These are phyloP conservation scores for Sistotremastrum suecicum DNA, from an alignment of 768 basidiomycete species.

Conservation along the genomic window DNA sequence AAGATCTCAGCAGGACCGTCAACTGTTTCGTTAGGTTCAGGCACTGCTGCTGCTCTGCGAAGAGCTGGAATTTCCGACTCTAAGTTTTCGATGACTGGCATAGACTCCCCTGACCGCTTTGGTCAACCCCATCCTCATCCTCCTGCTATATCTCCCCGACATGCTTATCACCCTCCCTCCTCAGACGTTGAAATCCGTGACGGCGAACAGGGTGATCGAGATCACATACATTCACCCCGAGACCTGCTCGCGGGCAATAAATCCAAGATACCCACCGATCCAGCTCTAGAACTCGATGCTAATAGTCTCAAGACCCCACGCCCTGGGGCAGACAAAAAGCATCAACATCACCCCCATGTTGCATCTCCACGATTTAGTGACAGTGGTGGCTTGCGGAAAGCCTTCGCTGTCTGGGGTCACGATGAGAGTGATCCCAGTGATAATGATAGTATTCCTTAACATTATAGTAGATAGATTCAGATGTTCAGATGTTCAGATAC, in stretches of 20 bases:
- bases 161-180: slow-evolving; percentile 30
- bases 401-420: slow-evolving; percentile 79
- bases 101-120: slow-evolving; percentile 51
- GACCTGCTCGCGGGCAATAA: slow-evolving; percentile 25
- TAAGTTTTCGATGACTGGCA: slow-evolving; percentile 28
- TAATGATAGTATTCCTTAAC: slow-evolving; percentile 48
- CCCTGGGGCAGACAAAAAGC: slow-evolving; percentile 8
- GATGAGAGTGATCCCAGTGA: slow-evolving; percentile 81
- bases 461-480: no score
- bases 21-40: slow-evolving; percentile 14
- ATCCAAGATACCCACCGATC: slow-evolving; percentile 45
- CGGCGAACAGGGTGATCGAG: slow-evolving; percentile 34
- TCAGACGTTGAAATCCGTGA: slow-evolving; percentile 6
- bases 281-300: slow-evolving; percentile 30
- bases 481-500: not conserved
- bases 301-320: slow-evolving; percentile 45
- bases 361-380: slow-evolving; percentile 13
- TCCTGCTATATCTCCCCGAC: slow-evolving; percentile 29
- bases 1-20: slow-evolving; percentile 17
- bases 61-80: slow-evolving; percentile 17
- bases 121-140: slow-evolving; percentile 37
- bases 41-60: slow-evolving; percentile 8
- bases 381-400: slow-evolving; percentile 21
- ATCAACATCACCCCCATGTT: slow-evolving; percentile 8
- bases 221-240: slow-evolving; percentile 31